Conservation (phyloP, 257 asterid genomes). For the Dorcoceras hygrometricum region DNA sequence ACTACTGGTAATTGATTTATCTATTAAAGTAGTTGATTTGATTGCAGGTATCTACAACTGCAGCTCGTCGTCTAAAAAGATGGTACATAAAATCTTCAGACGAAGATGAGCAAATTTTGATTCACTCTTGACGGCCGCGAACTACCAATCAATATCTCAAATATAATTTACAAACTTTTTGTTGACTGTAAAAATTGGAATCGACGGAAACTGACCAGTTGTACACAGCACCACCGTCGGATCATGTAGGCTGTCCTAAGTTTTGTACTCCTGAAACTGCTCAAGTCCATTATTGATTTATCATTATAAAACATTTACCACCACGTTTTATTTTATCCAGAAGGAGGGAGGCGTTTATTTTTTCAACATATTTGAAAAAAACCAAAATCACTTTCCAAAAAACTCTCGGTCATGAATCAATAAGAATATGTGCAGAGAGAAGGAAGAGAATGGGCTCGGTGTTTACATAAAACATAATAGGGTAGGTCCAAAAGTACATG, state of each 20-base stretch:
- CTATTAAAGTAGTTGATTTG: neutral
- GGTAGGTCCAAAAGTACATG: neutral
- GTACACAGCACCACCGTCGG: too few relatives aligned
- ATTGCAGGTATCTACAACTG: constrained; percentile 25
- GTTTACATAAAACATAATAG: neutral
- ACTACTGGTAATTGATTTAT: neutral
- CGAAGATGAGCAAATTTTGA: neutral
- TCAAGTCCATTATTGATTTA: too few relatives aligned
- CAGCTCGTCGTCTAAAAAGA: constrained; percentile 30
- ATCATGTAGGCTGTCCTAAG: too few relatives aligned
- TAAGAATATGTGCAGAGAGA: neutral
- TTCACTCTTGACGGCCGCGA: too few relatives aligned
- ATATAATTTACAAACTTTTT: too few relatives aligned
- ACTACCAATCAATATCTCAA: too few relatives aligned
- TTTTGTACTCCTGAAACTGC: too few relatives aligned
- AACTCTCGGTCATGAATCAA: neutral
- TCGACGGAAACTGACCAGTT: too few relatives aligned
- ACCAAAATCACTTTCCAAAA: neutral
- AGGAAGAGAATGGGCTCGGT: neutral
- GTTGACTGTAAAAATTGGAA: too few relatives aligned
- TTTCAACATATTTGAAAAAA: too few relatives aligned
- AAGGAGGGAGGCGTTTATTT: neutral
- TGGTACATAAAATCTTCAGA: constrained; percentile 42
- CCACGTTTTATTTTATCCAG: too few relatives aligned
- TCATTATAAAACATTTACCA: too few relatives aligned